Evolutionary conservation across 805 yeast genomes (phyloP), one percentile per base, ranked within the genome.

Genomic region (Yarrowia sp.): DNA sequence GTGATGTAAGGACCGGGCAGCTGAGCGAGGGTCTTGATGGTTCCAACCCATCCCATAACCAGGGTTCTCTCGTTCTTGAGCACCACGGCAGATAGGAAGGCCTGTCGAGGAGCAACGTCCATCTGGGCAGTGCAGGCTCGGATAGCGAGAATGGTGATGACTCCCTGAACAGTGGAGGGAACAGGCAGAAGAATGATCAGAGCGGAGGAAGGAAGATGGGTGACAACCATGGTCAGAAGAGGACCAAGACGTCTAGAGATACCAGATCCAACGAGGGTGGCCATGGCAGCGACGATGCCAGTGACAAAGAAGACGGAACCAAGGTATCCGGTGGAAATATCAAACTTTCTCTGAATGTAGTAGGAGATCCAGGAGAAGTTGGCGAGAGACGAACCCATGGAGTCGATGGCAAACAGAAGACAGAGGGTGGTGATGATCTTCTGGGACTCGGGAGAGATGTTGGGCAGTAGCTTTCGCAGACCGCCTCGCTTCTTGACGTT

Each of bases 41-140:
- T 85, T 70, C 90, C 91, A 11, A 91, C 96, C 22, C 89, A 80
- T 2, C 97, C 97, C 87, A 91, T 82, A 0, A 88, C 93, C 68
- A 82, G 83, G 2, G 96, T 85, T 63, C 92, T 76, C 67, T 90
- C 96, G 12, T 79, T 75, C 40, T 83, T 81, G 22, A 80, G 80
- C 48, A 91, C 85, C 22, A 90, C 80, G 3, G 89, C 82, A 0
- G 95, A 87, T 62, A 91, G 76, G 46, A 91, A 77, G 7, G 90
- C 83, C 75, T 91, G 97, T 61, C 97, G 82, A 11, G 97, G 96
- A 4, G 91, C 92, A 22, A 89, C 96, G 73, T 91, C 97, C 92
- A 90, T 90, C 1, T 92, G 85, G 0, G 86, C 77, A 0, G 90
- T 83, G 11, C 86, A 77, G 67, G 85, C 87, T 68, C 88, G 84